Base-by-base conservation (phyloP, 2,329 filamentous ascomycete species). In the Corynespora cassiicola region DNA sequence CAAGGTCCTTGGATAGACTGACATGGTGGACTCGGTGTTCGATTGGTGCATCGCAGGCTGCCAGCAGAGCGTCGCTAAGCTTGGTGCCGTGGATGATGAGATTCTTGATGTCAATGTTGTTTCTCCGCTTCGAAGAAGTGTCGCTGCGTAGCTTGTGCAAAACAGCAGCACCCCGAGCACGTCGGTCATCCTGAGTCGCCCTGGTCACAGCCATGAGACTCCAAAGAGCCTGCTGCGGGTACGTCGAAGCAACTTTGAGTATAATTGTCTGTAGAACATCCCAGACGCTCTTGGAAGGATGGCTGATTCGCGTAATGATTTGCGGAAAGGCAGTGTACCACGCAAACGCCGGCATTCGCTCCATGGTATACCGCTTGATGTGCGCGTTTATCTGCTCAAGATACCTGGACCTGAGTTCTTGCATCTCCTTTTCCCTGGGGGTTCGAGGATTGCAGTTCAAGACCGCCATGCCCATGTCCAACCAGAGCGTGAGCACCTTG, bases 191-290 rank as follows among this genome's bases (percentile, higher is more conserved):
- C 45, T 90, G 85, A 20, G 80, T 87, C 0, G 89, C 88, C 40
- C 92, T 92, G 54, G 90, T 85, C 28, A 96, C 85, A 7, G 91
- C 89, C 36, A 97, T 81, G 22, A 99, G 73, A 57, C 86, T 88
- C 95, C 94, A 99, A 17, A 97, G 70, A 1, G 91, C 86, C 67
- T 99, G 94, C 45, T 88, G 89, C 0, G 94, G 92, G 66, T 96
- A 88, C n/a, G 83, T 77, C 26, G 84, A 79, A 7, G 95, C 85
- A n/a, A 96, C 89, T 63, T 88, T 92, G 45, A 86, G 74, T 38
- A 99, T 90, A 51, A 97, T 92, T 21, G 79, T 78, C 36, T 85
- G 82, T 6, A 99, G 73, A 7, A 88, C 75, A 42, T 85, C 82
- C 69, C 89, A 95, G 2, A 96, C 90, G 1, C 84, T 81, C 4